Conservation (phyloP, 2,329 filamentous ascomycete genomes). For the Plenodomus biglobosus region DNA sequence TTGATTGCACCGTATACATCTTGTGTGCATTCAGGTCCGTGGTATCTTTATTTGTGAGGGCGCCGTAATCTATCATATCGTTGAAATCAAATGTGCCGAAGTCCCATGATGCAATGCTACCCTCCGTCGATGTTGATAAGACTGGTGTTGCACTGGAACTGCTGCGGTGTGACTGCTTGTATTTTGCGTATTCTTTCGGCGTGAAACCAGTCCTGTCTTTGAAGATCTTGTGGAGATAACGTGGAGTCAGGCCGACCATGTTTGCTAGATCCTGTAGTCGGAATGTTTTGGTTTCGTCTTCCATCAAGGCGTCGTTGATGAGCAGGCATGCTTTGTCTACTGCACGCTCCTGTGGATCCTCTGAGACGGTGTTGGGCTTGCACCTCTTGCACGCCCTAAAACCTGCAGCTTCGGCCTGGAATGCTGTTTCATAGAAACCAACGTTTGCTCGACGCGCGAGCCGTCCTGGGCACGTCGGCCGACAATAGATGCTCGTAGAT, state of each 20-base stretch:
- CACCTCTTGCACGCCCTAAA: conserved; percentile 63
- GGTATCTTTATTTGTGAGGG: conserved; percentile 5
- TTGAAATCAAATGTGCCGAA: conserved; percentile 30
- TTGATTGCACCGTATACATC: neutral
- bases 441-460: conserved; percentile 61
- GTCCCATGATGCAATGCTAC: conserved; percentile 11
- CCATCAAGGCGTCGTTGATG: conserved; percentile 28
- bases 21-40: neutral
- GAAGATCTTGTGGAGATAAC: conserved; percentile 62
- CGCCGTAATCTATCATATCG: conserved; percentile 28
- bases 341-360: conserved; percentile 50
- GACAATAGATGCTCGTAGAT: conserved; percentile 62
- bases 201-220: conserved; percentile 58
- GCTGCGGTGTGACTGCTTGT: conserved; percentile 12
- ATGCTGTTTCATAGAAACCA: conserved; percentile 53
- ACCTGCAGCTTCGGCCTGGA: conserved; percentile 52
- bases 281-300: conserved; percentile 22
- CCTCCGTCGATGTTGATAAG: conserved; percentile 4
- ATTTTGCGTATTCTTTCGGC: conserved; percentile 49
- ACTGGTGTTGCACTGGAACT: conserved; percentile 6
- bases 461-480: conserved; percentile 62
- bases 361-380: conserved; percentile 47
- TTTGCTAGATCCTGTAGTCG: conserved; percentile 54
- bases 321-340: conserved; percentile 45
- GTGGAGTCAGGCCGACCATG: conserved; percentile 56